phyloP scores from a whole-genome alignment of 768 basidiomycete genomes.

The Strobilomyces confusus region DNA sequence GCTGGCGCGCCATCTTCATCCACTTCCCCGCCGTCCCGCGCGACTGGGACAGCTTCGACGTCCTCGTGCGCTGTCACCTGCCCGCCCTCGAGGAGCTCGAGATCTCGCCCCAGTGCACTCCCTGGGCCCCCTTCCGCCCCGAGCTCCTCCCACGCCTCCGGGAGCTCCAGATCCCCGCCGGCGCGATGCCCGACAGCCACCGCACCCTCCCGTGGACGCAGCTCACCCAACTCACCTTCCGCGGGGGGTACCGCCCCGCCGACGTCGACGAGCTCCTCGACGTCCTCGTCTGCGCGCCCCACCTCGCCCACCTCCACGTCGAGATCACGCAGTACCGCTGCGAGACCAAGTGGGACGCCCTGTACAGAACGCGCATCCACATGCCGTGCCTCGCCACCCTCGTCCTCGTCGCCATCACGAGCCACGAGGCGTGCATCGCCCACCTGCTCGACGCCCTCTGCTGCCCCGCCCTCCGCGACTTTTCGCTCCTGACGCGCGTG shows the following conservation, averaged over 20 bases:
- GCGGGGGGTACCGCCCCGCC: conserved; percentile 27
- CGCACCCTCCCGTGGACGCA: conserved; percentile 31
- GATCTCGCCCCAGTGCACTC: conserved; percentile 30
- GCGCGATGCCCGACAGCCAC: conserved; percentile 31
- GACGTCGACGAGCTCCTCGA: conserved; percentile 25
- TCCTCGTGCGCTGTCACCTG: conserved; percentile 21
- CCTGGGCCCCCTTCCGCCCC: conserved; percentile 30
- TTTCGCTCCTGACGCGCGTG: conserved; percentile 31
- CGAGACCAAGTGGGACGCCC: conserved; percentile 28
- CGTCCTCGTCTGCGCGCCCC: conserved; percentile 24
- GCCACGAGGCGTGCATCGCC: conserved; percentile 26
- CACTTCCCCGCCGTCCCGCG: conserved; percentile 28
- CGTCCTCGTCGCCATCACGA: conserved; percentile 29
- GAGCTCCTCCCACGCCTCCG: conserved; percentile 22
- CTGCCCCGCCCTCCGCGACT: conserved; percentile 24
- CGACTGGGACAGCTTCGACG: conserved; percentile 27
- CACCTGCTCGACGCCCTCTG: conserved; percentile 27
- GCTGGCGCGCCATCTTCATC: conserved; percentile 31
- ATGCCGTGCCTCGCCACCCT: conserved; percentile 30
- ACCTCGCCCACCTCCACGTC: conserved; percentile 28
- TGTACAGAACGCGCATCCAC: conserved; percentile 15
- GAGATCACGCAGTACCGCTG: conserved; percentile 30
- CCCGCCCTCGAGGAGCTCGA: conserved; percentile 31
- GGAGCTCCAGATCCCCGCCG: conserved; percentile 30
- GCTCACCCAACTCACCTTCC: conserved; percentile 30